Conservation (phyloP, 2,329 filamentous ascomycete species). For the Cladosporium austrohemisphaericum region DNA sequence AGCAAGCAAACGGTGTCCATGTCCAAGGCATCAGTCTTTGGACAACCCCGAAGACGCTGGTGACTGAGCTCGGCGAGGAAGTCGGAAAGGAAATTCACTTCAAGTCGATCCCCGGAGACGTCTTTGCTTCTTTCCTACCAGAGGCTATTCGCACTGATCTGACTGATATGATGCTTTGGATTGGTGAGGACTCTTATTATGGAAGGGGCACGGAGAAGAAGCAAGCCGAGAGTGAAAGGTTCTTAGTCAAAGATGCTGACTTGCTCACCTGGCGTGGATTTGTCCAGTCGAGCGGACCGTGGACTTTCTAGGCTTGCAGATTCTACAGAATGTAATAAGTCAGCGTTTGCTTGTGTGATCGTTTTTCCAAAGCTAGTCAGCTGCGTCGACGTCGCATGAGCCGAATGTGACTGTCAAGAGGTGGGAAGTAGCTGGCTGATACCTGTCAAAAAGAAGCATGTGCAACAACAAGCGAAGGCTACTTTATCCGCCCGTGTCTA, state of each 20-base stretch:
- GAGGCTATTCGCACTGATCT: slow-evolving; percentile 26
- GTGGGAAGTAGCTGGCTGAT: too few species aligned
- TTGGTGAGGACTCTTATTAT: slow-evolving; percentile 29
- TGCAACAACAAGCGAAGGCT: too few species aligned
- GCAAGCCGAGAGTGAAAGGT: slow-evolving; percentile 27
- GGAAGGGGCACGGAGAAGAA: slow-evolving; percentile 27
- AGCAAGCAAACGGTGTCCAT: slow-evolving; percentile 23
- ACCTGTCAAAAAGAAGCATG: too few species aligned
- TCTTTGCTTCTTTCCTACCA: slow-evolving; percentile 25
- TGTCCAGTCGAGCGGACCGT: slow-evolving; percentile 21
- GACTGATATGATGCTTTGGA: slow-evolving; percentile 27
- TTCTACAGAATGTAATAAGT: too few species aligned
- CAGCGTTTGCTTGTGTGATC: too few species aligned
- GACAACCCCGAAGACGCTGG: slow-evolving; percentile 29
- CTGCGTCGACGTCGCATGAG: too few species aligned
- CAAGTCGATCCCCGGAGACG: slow-evolving; percentile 24
- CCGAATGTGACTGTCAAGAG: too few species aligned
- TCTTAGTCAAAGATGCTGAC: slow-evolving; percentile 23
- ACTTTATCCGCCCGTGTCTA: too few species aligned
- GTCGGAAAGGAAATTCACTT: slow-evolving; percentile 27
- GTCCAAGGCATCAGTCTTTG: slow-evolving; percentile 27
- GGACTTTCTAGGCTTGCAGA: slow-evolving; percentile 5
- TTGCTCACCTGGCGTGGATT: slow-evolving; percentile 21
- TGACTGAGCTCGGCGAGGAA: slow-evolving; percentile 20
- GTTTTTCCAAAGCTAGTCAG: too few species aligned